A percentile compares a stretch with the other conserved stretches of the same genome.
These are phyloP conservation scores for Babesia sp. DNA, from an alignment of 169 alveolate genomes.

Conservation along the genomic window DNA sequence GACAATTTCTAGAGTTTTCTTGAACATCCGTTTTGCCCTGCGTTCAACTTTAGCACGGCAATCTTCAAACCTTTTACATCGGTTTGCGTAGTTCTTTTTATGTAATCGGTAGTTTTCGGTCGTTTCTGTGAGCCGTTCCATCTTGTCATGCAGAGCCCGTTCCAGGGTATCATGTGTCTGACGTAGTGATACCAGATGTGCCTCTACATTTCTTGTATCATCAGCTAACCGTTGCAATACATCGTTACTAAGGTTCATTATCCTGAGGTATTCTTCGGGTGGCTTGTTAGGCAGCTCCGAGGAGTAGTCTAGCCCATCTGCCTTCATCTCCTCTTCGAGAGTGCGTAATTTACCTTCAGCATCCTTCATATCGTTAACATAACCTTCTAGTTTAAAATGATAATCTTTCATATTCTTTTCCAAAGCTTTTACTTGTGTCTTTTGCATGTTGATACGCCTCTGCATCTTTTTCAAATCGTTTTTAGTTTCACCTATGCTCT, in stretches of 20 bases:
- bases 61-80: constrained; percentile 49
- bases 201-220: constrained; percentile 36
- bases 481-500: constrained; percentile 11
- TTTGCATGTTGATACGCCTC: constrained; percentile 22
- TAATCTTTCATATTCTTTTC: constrained; percentile 34
- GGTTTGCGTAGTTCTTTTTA: constrained; percentile 50
- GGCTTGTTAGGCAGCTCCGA: constrained; percentile 40
- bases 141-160: constrained; percentile 45
- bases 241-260: constrained; percentile 47
- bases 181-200: constrained; percentile 30
- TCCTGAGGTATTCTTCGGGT: constrained; percentile 49
- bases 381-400: constrained; percentile 29
- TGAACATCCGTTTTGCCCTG: constrained; percentile 46
- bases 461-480: constrained; percentile 33
- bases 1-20: constrained; percentile 58
- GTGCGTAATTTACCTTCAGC: constrained; percentile 4
- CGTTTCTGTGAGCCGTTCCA: constrained; percentile 37
- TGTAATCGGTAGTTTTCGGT: constrained; percentile 43
- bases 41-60: constrained; percentile 40
- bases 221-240: constrained; percentile 40
- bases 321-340: constrained; percentile 36
- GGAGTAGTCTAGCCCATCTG: constrained; percentile 53
- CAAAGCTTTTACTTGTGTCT: constrained; percentile 34
- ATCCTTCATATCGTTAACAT: constrained; percentile 32
- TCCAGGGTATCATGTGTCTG: constrained; percentile 27